Evolutionary conservation across 1,284 basidiomycete genomes (phyloP), one percentile per base, ranked within the genome.

Genomic region (Microbotryum intermedium): DNA sequence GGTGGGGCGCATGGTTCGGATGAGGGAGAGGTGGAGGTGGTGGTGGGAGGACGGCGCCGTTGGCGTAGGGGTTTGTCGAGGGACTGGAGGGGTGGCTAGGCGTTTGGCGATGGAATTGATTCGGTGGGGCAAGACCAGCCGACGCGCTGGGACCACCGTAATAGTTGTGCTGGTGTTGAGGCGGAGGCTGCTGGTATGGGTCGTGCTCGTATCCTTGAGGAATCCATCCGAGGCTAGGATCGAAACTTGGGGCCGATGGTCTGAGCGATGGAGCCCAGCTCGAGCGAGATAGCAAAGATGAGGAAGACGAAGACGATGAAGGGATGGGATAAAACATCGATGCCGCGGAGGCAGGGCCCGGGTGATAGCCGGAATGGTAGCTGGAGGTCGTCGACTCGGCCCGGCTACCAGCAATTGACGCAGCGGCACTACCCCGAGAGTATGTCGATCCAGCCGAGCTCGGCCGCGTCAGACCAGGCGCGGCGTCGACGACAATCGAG

Each of bases 371-470:
- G 18, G 50, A 51, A 25, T 51, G 50, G 20, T 28, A 23, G 50
- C 50, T 51, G 23, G 50, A 51, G 9, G 30, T 28, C 4, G 50
- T 28, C 23, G 65, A 26, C 59, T 61, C 23, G 62, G 62, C 4
- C 60, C 49, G 6, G 49, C 46, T 6, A 11, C 65, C 65, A 20
- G 62, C 50, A 1, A 62, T 26, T 16, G 60, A 62, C 1, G 58
- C 28, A n/a, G 62, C 62, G 10, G 63, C 62, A 45, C 62, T 65
- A 42, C 60, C 62, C 18, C 65, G 39, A 56, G 66, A 67, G 29
- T 61, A 62, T 0, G 63, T 61, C 50, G 63, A 65, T 0, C 63
- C 66, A 1, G 63, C 64, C 21, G 66, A 67, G 9, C 47, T 56
- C 0, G 66, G 63, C 13, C 66, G 34, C 3, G 59, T 61, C 50